Base-by-base conservation (phyloP, 2,329 filamentous ascomycete species). In the Fusarium austroafricanum region DNA sequence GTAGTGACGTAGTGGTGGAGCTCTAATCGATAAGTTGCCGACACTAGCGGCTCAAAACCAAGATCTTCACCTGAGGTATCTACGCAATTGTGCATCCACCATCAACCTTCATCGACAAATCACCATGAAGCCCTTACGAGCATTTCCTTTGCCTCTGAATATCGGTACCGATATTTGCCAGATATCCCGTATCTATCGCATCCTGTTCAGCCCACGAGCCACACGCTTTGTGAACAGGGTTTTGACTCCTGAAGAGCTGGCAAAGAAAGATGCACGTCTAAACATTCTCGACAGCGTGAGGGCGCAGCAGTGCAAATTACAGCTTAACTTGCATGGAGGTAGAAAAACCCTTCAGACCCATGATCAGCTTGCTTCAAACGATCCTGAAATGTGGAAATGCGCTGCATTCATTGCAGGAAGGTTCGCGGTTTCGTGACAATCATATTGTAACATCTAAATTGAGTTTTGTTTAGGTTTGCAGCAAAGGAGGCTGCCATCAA, bases 111-210 rank as follows among this genome's bases (percentile, higher is more conserved):
- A 38, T 23, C 6, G 28, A 43, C 45, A 39, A 23, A 10, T 28
- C 11, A 52, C 54, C 39, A 78, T 79, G 77, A 78, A 73, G 65
- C 74, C 75, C 23, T 55, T 80, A 43, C 73, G 74, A 18, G 76
- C 76, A 5, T 93, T 94, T 71, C 89, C 90, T 2, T 82, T 88
- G n/a, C 82, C 88, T 2, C 75, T 95, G 15, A 84, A 85, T 47
- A 81, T 97, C 52, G 94, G 94, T 59, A 95, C 88, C 46, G 94
- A 97, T 76, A 90, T 97, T 57, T 93, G 92, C 77, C 84, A 85
- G 58, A 85, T 93, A 58, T 79, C 84, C 1, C 89, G 93, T 55
- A 88, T 97, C 61, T 80, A 82, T 63, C 76, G 78, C 20, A 82
- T 94, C 51, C 77, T 95, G 52, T 77, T 75, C 18, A 76, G 80